Evolutionary conservation across 2,329 filamentous ascomycete species (phyloP).

Genomic region (Penicillium sp.): DNA sequence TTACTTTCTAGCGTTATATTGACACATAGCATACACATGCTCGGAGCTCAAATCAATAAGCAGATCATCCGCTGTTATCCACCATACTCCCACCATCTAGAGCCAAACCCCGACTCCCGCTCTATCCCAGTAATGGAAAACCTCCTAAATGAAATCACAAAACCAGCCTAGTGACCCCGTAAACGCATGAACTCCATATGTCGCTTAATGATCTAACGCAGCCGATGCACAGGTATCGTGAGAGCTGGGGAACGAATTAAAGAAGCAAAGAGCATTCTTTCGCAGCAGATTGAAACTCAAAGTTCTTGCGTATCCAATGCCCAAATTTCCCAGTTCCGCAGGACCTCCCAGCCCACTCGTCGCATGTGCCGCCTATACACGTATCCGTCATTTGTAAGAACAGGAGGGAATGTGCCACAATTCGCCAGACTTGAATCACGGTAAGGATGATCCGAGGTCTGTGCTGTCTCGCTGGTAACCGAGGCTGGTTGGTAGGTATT

Average conservation of each 20-base stretch:
- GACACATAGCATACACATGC: not conserved
- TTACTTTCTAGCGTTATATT: not conserved
- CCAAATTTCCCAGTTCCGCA: conserved; percentile 54
- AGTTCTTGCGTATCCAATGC: conserved; percentile 49
- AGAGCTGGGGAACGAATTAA: not conserved
- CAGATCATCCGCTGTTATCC: not conserved
- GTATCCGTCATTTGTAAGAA: conserved; percentile 29
- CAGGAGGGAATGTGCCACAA: conserved; percentile 20
- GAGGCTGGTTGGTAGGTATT: conserved; percentile 3
- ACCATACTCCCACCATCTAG: not conserved
- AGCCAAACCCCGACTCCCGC: not conserved
- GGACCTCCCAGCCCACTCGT: conserved; percentile 48
- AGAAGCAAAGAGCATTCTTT: not conserved
- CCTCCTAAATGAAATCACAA: not conserved
- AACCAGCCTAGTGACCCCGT: not conserved
- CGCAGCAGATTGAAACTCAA: conserved; percentile 1
- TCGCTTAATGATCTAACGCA: conserved; percentile 1
- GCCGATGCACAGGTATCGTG: not conserved
- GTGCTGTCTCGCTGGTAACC: not conserved
- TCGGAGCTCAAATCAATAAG: not conserved
- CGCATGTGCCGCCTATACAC: conserved; percentile 43
- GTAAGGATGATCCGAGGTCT: not conserved
- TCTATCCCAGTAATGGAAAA: not conserved
- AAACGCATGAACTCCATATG: conserved; percentile 1
- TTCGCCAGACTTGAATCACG: conserved; percentile 11